Percentiles rank a stretch among this genome's conserved stretches.
Evolutionary conservation across 2,329 filamentous ascomycete genomes (phyloP).

Genomic region (Dothiorella sarmentorum): DNA sequence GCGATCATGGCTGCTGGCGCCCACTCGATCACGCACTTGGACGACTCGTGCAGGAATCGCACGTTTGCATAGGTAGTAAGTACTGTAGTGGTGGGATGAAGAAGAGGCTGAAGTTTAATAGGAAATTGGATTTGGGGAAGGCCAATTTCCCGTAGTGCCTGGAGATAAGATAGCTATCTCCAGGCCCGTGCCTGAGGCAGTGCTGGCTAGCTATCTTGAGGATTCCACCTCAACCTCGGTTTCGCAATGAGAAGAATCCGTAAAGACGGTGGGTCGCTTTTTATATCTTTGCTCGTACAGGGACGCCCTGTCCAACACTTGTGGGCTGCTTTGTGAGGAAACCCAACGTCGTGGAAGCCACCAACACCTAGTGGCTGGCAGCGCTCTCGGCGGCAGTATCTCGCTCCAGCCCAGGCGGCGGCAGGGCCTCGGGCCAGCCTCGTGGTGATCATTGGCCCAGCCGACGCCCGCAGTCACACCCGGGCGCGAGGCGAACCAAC

Average conservation of each 20-base stretch:
- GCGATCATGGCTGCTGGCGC: background rate
- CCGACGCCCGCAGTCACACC: background rate
- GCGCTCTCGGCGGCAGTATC: slow-evolving; percentile 2
- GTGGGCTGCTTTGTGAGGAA: too few relatives aligned
- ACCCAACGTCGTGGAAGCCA: background rate
- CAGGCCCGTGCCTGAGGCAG: too few relatives aligned
- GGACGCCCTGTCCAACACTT: too few relatives aligned
- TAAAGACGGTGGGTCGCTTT: too few relatives aligned
- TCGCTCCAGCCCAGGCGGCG: background rate
- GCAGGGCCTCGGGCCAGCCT: background rate
- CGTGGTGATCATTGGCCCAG: slow-evolving; percentile 12
- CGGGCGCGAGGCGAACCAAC: background rate
- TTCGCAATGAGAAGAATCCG: too few relatives aligned
- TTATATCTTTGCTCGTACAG: background rate
- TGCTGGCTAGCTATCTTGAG: too few relatives aligned
- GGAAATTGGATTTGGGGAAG: slow-evolving; percentile 11
- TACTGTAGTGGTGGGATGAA: background rate
- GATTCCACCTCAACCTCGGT: background rate
- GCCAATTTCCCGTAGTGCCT: background rate
- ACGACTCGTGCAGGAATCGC: too few relatives aligned
- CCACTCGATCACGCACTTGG: background rate
- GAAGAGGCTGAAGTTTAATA: slow-evolving; percentile 10
- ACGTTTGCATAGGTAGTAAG: too few relatives aligned
- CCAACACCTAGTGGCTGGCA: background rate
- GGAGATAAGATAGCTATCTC: background rate